Percentiles rank a stretch among this genome's conserved stretches.
Evolutionary conservation across 1,284 basidiomycete genomes (phyloP).

Genomic region (Ustilago cynodontis): DNA sequence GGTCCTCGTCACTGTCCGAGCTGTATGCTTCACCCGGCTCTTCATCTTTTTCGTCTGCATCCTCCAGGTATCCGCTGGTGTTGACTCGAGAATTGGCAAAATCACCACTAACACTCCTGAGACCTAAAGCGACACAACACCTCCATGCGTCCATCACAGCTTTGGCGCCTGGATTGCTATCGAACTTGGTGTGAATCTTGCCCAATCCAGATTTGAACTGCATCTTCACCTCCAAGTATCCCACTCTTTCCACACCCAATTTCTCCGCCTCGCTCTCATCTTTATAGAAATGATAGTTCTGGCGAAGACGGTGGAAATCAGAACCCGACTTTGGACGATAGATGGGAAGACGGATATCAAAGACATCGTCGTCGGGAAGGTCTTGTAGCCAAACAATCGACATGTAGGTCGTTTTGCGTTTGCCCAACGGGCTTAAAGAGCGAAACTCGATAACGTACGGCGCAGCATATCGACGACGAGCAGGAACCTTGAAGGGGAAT

Average conservation of each 20-base stretch:
- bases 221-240: slow-evolving; percentile 38
- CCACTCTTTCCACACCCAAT: slow-evolving; percentile 42
- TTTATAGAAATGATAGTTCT: slow-evolving; percentile 52
- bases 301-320: slow-evolving; percentile 51
- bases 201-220: slow-evolving; percentile 59
- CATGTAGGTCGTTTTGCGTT: slow-evolving; percentile 34
- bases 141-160: slow-evolving; percentile 55
- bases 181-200: slow-evolving; percentile 47
- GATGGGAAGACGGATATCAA: slow-evolving; percentile 42
- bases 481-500: slow-evolving; percentile 46
- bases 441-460: slow-evolving; percentile 56
- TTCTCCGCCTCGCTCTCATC: slow-evolving; percentile 38
- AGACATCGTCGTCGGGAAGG: slow-evolving; percentile 50
- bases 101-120: slow-evolving; percentile 45
- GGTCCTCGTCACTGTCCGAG: slow-evolving; percentile 5
- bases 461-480: slow-evolving; percentile 44
- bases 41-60: slow-evolving; percentile 2
- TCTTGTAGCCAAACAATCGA: slow-evolving; percentile 57
- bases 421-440: slow-evolving; percentile 32
- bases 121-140: slow-evolving; percentile 40
- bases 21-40: not conserved
- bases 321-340: slow-evolving; percentile 25
- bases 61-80: slow-evolving; percentile 24
- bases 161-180: slow-evolving; percentile 38
- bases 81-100: slow-evolving; percentile 32